Evolutionary conservation across 306 rosid genomes (phyloP).

Genomic region (Canavalia ensiformis): DNA sequence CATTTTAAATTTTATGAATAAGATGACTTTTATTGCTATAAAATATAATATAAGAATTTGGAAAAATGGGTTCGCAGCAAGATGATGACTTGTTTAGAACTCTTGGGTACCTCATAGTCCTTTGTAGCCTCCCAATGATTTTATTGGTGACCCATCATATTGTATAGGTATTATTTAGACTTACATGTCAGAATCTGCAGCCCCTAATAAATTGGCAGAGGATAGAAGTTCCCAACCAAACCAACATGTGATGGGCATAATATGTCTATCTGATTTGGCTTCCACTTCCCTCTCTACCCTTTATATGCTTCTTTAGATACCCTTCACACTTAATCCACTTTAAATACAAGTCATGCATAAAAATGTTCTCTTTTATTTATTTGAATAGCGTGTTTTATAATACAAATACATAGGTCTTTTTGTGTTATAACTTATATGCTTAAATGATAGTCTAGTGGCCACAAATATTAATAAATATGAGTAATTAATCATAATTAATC

Average conservation of each 20-base stretch:
- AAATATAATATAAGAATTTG: no score
- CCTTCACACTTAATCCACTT: background rate
- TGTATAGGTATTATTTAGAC: slow-evolving; percentile 4
- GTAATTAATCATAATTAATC: background rate
- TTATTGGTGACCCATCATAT: slow-evolving; percentile 5
- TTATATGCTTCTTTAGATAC: background rate
- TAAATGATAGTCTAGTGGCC: no score
- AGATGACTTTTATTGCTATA: no score
- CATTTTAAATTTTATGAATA: no score
- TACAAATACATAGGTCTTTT: background rate
- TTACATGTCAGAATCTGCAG: background rate
- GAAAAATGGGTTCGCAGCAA: no score
- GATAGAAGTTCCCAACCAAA: slow-evolving; percentile 7
- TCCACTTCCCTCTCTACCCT: background rate
- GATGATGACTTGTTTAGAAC: background rate
- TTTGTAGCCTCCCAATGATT: background rate
- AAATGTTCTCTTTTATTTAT: background rate
- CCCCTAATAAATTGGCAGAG: background rate
- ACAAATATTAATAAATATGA: background rate
- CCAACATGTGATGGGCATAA: background rate
- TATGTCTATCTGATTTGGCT: background rate
- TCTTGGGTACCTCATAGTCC: background rate
- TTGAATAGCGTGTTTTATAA: background rate
- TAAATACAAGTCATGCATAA: background rate
- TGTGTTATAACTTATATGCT: background rate